A percentile compares a stretch with the other conserved stretches of the same genome.
phyloP scores from a whole-genome alignment of 169 alveolate genomes.

The Cardiosporidium cionae region DNA sequence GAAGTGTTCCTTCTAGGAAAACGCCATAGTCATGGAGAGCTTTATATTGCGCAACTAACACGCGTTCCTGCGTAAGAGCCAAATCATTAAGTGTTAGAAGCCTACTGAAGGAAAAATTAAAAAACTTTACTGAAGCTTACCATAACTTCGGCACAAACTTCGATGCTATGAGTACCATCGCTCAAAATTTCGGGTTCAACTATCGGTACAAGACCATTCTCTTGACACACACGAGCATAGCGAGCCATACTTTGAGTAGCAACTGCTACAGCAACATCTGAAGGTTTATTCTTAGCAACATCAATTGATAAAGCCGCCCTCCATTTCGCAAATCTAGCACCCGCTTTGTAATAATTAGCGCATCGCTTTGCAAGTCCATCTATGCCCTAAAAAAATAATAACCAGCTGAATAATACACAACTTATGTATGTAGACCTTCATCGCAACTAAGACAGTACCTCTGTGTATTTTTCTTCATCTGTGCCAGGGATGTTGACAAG shows the following conservation, averaged over 20 bases:
- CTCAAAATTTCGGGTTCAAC: slow-evolving; percentile 98
- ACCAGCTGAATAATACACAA: background rate
- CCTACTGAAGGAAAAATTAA: no score
- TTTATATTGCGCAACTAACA: slow-evolving; percentile 84
- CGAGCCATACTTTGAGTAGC: slow-evolving; percentile 96
- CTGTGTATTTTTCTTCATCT: slow-evolving; percentile 66
- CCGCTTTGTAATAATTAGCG: slow-evolving; percentile 88
- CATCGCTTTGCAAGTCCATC: slow-evolving; percentile 95
- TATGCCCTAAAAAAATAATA: slow-evolving; percentile 79
- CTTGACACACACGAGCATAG: slow-evolving; percentile 95
- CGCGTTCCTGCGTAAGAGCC: slow-evolving; percentile 77
- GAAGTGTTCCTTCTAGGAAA: slow-evolving; percentile 90
- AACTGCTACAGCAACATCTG: slow-evolving; percentile 81
- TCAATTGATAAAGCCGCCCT: slow-evolving; percentile 93
- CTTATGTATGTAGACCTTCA: slow-evolving; percentile 16
- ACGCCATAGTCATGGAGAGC: slow-evolving; percentile 87
- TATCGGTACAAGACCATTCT: slow-evolving; percentile 94
- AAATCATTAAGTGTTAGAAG: no score
- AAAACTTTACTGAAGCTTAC: slow-evolving; percentile 23
- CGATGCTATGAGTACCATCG: slow-evolving; percentile 93
- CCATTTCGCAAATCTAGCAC: slow-evolving; percentile 99
- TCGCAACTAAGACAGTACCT: slow-evolving; percentile 38
- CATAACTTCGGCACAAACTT: slow-evolving; percentile 86
- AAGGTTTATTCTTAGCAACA: slow-evolving; percentile 75
- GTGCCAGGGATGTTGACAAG: slow-evolving; percentile 79